A percentile compares a stretch with the other conserved stretches of the same genome.
phyloP scores from a whole-genome alignment of 345 rosid species.

The thale cress (Arabidopsis thaliana) region DNA sequence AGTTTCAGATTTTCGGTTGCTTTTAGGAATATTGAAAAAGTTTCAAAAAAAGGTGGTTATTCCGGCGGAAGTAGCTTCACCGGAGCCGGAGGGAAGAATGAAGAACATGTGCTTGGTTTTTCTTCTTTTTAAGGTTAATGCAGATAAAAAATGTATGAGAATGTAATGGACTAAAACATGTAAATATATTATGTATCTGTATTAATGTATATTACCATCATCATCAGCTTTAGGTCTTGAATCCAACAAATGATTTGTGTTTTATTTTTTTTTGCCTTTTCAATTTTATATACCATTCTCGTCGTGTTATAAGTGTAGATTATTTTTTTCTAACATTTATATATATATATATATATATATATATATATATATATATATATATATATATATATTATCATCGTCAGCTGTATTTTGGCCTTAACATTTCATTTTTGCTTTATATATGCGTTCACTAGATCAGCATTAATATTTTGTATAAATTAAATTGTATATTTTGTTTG shows the following conservation, averaged over 20 bases:
- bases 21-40: slow-evolving; percentile 21
- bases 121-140: slow-evolving; percentile 1
- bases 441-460: too few species aligned
- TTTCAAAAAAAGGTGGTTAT: background rate
- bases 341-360: too few species aligned
- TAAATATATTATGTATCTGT: slow-evolving; percentile 33
- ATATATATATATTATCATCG: too few species aligned
- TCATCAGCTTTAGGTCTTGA: slow-evolving; percentile 35
- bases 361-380: too few species aligned
- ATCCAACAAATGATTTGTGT: background rate
- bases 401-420: too few species aligned
- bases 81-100: slow-evolving; percentile 25
- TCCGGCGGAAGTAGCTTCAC: slow-evolving; percentile 30
- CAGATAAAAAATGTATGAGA: slow-evolving; percentile 33
- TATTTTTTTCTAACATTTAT: too few species aligned
- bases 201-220: slow-evolving; percentile 9
- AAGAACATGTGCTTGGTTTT: slow-evolving; percentile 24
- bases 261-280: background rate
- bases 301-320: background rate
- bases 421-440: too few species aligned
- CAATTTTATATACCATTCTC: background rate
- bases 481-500: too few species aligned
- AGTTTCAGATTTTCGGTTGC: slow-evolving; percentile 25
- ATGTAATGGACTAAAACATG: slow-evolving; percentile 3
- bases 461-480: too few species aligned